Evolutionary conservation across 1,284 basidiomycete species (phyloP), one percentile per base, ranked within the genome.

Genomic region (Ceratobasidium sp.): DNA sequence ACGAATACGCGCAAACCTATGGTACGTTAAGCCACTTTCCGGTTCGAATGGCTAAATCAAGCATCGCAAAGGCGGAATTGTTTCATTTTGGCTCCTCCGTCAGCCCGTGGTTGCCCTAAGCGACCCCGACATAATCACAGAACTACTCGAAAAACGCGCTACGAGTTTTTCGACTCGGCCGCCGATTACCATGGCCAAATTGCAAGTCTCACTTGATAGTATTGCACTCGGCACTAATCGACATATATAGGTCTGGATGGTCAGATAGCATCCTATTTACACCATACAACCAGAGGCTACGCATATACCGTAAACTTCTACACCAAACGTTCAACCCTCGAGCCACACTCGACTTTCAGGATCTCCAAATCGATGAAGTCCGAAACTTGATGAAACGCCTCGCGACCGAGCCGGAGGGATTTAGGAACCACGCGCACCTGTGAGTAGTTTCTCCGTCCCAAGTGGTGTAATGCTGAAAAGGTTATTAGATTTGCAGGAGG

Each of bases 281-380:
- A 3, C 27, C 22, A 15, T 40, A 55, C n/a, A 55, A 55, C 34
- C 53, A 55, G 20, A 38, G 29, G n/a, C 31, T 31, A n/a, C 53
- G 53, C 34, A 2, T 31, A 22, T 55, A 55, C 32, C 34, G 53
- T 20, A 55, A 55, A n/a, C n/a, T 55, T 12, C 20, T 55, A 20
- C 53, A 55, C 31, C 53, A 34, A 10, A 15, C 65, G 17, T 53
- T 71, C 31, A 56, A 67, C 20, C 49, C 70, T 12, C 55, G 56
- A 5, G 56, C 56, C 1, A 67, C 67, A 13, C 32, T 50, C n/a
- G 70, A 71, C 31, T 71, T 54, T 60, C 47, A 55, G 5, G 53
- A 57, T 12, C 52, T 71, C 32, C 65, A 68, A 40, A 68, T 42
- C 22, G 40, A 58, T 13, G 55, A 68, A 13, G 42, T 58, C 4